phyloP scores from a whole-genome alignment of 1,284 basidiomycete species.

The Meripilus lineatus region DNA sequence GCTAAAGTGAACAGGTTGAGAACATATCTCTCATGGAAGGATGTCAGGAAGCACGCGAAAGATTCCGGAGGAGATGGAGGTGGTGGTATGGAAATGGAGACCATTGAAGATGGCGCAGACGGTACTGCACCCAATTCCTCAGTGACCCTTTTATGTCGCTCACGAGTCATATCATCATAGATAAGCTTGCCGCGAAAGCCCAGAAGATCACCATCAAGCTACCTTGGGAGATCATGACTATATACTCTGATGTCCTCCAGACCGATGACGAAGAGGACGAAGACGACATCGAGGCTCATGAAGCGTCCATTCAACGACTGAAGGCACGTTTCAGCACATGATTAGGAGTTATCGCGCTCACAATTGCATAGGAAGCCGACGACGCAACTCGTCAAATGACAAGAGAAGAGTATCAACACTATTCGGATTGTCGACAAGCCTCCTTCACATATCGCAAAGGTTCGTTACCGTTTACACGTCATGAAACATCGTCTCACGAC shows the following conservation, averaged over 20 bases:
- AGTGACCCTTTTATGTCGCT: neutral
- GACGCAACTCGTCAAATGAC: constrained; percentile 96
- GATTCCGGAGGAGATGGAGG: constrained; percentile 78
- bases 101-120: constrained; percentile 72
- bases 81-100: constrained; percentile 77
- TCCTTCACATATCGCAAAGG: constrained; percentile 97
- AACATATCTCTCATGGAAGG: constrained; percentile 98
- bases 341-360: too few relatives aligned
- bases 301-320: constrained; percentile 85
- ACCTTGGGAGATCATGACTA: constrained; percentile 93
- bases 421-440: constrained; percentile 95
- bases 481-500: neutral
- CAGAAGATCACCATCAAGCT: constrained; percentile 94
- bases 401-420: constrained; percentile 94
- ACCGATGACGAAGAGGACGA: constrained; percentile 94
- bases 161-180: constrained; percentile 32
- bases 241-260: constrained; percentile 86
- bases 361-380: constrained; percentile 87
- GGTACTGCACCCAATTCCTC: constrained; percentile 34
- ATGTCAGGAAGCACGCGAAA: constrained; percentile 93
- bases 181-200: constrained; percentile 79
- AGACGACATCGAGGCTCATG: constrained; percentile 94
- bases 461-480: constrained; percentile 26
- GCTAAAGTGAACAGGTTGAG: constrained; percentile 91
- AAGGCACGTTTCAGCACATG: constrained; percentile 50